Evolutionary conservation across 441 rosid genomes (phyloP).

Genomic region (Erodium chrysanthum): DNA sequence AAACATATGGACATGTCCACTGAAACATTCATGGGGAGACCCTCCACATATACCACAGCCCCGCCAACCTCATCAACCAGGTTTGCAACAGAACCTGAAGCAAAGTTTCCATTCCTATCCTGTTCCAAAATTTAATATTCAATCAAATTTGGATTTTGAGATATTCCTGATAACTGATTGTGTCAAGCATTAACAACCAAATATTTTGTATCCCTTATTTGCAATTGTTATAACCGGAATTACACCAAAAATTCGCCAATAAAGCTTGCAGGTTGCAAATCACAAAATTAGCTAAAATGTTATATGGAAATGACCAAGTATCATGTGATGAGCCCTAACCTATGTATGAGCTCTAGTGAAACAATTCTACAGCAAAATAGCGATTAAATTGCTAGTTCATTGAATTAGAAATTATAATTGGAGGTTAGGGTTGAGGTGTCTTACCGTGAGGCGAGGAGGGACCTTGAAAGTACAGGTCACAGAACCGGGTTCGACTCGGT

Average conservation of each 20-base stretch:
- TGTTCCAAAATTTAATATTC: conserved; percentile 18
- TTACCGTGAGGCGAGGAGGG: conserved; percentile 78
- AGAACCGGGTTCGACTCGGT: conserved; percentile 57
- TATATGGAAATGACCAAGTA: not conserved
- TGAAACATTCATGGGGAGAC: conserved; percentile 54
- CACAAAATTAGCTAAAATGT: not conserved
- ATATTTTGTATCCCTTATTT: not conserved
- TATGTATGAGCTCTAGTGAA: not conserved
- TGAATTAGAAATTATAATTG: not conserved
- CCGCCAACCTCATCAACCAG: conserved; percentile 85
- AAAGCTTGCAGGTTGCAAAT: not conserved
- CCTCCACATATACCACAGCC: conserved; percentile 47
- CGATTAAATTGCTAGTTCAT: not conserved
- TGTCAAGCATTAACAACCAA: not conserved
- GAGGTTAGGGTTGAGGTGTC: conserved; percentile 11
- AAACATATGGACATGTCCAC: conserved; percentile 76
- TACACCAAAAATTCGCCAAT: no score
- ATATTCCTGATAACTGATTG: not conserved
- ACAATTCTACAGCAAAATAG: not conserved
- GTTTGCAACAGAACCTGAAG: conserved; percentile 66
- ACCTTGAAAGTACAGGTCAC: conserved; percentile 65
- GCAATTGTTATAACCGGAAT: not conserved
- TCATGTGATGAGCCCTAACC: conserved; percentile 2
- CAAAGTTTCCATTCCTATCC: conserved; percentile 61
- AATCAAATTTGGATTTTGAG: not conserved